Evolutionary conservation across 192 early-diverging fungal species (phyloP).

Genomic region (Backusella luteola): DNA sequence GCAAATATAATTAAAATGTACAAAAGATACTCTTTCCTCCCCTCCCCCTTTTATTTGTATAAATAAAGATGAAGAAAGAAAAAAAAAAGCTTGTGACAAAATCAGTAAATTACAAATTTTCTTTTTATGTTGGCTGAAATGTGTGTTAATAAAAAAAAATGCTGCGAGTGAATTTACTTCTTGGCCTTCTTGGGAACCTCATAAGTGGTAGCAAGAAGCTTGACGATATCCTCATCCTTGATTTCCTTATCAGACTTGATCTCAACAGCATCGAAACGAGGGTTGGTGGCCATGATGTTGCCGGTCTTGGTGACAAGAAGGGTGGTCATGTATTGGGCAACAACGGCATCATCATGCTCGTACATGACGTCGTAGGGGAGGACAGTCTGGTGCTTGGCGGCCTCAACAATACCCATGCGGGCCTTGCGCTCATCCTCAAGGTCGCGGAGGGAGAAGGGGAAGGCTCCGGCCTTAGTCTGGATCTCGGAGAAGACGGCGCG

Average conservation of each 20-base stretch:
- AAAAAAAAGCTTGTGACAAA: conserved; percentile 1
- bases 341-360: conserved; percentile 72
- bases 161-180: not conserved
- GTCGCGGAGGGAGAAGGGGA: conserved; percentile 85
- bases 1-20: conserved; percentile 15
- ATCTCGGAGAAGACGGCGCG: conserved; percentile 72
- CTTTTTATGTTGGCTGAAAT: conserved; percentile 19
- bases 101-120: conserved; percentile 11
- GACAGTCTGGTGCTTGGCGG: conserved; percentile 78
- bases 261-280: conserved; percentile 69
- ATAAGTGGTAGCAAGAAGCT: conserved; percentile 63
- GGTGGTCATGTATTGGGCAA: conserved; percentile 94
- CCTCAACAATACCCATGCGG: conserved; percentile 90
- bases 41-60: not conserved
- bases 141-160: not conserved
- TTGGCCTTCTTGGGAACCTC: conserved; percentile 40
- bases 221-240: conserved; percentile 74
- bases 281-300: conserved; percentile 79
- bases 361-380: conserved; percentile 80
- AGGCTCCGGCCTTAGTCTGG: conserved; percentile 74
- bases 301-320: conserved; percentile 87
- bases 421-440: conserved; percentile 91
- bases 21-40: conserved; percentile 4
- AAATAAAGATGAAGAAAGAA: not conserved
- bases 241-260: conserved; percentile 87